Evolutionary conservation across 2,329 filamentous ascomycete species (phyloP), one percentile per base, ranked within the genome.

Genomic region (Cladophialophora exuberans): DNA sequence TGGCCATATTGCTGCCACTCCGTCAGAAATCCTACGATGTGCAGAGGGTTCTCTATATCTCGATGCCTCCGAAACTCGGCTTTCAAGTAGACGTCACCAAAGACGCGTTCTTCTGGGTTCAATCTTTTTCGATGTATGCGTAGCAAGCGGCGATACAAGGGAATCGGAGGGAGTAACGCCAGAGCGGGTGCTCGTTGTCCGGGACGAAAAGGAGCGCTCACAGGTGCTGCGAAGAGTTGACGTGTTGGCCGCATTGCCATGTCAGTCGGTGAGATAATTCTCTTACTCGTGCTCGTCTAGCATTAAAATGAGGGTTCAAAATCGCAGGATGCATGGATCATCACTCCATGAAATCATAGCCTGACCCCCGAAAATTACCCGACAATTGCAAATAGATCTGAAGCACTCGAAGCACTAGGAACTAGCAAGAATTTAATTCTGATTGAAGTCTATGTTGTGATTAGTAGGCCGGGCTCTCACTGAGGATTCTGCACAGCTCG

Each of bases 1-100:
- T 99, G 93, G 1, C 91, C 92, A 69, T 97, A 99, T 48, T 90
- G 76, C 72, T 99, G 94, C 93, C 93, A 99, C 72, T 97, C 92
- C 0, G 89, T 93, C 64, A 99, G 79, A 72, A 99, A 99, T 1
- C 93, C 94, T 65, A 97, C 91, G 73, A 99, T 84, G 69, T 97
- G 93, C 22, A 90, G 83, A 0, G 94, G 92, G 67, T 97, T 97
- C 57, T 97, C 93, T 44, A 95, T 83, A 28, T 84, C 80, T 57
- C 82, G 82, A 68, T 97, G 94, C 1, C 88, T 87, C 57, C 90
- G 82, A 65, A 97, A 99, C 75, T 99, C 94, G 41, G 85, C 83
- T 75, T 95, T 97, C 70, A 97, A 80, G 72, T 97, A 99, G 70
- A 91, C 84, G 68, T 99, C 94, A 3, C 94, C 94, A 6, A 99